Percentiles rank a stretch among this genome's conserved stretches.
These are phyloP conservation scores for Globisporangium mamillatum DNA, from an alignment of 352 stramenopile genomes.

Conservation along the genomic window DNA sequence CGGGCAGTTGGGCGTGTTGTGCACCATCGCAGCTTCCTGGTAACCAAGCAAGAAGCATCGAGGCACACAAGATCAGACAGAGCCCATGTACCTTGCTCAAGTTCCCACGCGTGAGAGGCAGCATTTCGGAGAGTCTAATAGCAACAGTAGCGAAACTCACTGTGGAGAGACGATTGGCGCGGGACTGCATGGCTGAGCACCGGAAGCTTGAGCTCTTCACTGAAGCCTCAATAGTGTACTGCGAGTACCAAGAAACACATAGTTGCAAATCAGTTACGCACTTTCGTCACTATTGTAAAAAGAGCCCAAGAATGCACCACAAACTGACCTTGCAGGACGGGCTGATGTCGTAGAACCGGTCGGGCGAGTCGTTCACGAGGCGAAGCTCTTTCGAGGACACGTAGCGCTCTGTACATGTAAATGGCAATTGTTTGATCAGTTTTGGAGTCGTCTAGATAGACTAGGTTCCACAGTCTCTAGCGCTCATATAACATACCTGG, in stretches of 20 bases:
- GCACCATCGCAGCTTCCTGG: conserved; percentile 65
- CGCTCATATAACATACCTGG: conserved; percentile 31
- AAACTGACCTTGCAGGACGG: conserved; percentile 46
- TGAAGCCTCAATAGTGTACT: conserved; percentile 61
- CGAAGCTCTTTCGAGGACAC: conserved; percentile 64
- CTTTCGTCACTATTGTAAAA: not conserved
- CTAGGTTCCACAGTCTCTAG: not conserved
- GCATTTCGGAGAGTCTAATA: not conserved
- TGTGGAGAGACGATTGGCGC: conserved; percentile 47
- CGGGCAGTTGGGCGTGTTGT: conserved; percentile 67
- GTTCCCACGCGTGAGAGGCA: not conserved
- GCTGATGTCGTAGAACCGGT: conserved; percentile 77
- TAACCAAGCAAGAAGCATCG: not conserved
- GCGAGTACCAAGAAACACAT: not conserved
- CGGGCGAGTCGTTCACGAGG: conserved; percentile 45
- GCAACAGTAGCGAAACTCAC: conserved; percentile 17
- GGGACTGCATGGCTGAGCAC: conserved; percentile 62
- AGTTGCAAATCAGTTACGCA: not conserved
- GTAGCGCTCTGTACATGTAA: conserved; percentile 44
- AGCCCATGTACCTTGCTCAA: not conserved
- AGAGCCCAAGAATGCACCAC: not conserved
- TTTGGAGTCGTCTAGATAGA: not conserved
- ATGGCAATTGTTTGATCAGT: not conserved
- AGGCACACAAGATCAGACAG: not conserved
- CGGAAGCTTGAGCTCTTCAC: conserved; percentile 69